A percentile compares a stretch with the other conserved stretches of the same genome.
These are phyloP conservation scores for Chlorella sp. DNA, from an alignment of 139 green algal genomes.

Conservation along the genomic window DNA sequence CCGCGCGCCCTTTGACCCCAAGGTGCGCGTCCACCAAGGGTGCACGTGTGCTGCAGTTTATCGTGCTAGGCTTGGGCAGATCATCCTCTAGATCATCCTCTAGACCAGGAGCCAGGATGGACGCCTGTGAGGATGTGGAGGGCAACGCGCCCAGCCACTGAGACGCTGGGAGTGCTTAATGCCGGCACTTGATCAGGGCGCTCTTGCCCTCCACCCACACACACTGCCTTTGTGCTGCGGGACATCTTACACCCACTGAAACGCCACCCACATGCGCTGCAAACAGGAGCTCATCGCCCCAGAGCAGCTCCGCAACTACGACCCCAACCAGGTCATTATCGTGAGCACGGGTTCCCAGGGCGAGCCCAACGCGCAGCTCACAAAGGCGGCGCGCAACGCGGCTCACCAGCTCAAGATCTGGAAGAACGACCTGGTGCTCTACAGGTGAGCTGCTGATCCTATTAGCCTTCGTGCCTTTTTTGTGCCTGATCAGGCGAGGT, in stretches of 20 bases:
- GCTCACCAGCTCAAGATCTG: constrained; percentile 74
- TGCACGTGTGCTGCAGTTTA: too few species aligned
- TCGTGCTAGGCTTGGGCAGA: too few species aligned
- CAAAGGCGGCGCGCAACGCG: constrained; percentile 67
- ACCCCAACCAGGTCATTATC: constrained; percentile 85
- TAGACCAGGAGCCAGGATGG: too few species aligned
- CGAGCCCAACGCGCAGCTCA: constrained; percentile 83
- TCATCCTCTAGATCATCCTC: too few species aligned
- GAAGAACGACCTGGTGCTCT: constrained; percentile 82
- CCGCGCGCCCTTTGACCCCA: constrained; percentile 31
- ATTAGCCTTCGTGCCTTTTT: too few species aligned
- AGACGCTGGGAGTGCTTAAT: too few species aligned
- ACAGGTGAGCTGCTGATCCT: constrained; percentile 74
- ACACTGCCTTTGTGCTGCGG: not conserved
- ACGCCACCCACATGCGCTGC: constrained; percentile 3
- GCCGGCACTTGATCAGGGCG: too few species aligned
- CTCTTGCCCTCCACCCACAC: too few species aligned
- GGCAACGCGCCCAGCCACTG: too few species aligned
- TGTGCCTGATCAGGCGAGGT: too few species aligned
- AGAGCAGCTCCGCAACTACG: constrained; percentile 60
- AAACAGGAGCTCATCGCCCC: constrained; percentile 66
- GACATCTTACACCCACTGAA: not conserved
- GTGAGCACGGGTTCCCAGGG: constrained; percentile 79
- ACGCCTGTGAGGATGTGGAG: too few species aligned
- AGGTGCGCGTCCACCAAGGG: too few species aligned